Evolutionary conservation across 2,329 filamentous ascomycete species (phyloP), one percentile per base, ranked within the genome.

Genomic region (Neonectria ditissima): DNA sequence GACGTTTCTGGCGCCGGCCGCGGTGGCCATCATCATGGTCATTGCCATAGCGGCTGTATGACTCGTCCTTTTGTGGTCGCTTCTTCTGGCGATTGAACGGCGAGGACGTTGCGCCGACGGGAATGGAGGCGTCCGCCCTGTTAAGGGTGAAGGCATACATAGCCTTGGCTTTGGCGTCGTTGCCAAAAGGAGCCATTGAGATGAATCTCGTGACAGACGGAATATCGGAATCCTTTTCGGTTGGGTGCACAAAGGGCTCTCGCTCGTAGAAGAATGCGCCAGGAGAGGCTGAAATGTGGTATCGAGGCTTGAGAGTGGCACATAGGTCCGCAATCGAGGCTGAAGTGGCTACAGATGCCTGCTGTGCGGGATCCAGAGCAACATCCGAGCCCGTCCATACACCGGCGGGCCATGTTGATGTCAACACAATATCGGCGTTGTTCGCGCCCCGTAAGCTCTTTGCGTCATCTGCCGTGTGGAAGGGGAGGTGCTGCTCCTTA

Each of bases 361-460:
- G 77, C 5, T 83, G 82, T 11, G 87, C 85, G 4, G 86, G 82
- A 6, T 83, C 76, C n/a, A 91, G 77, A 3, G 83, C 73, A 2
- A 89, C 84, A 47, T 88, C 89, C 3, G 94, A 94, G 6, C 91
- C 88, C 1, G 81, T 84, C 76, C 86, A 89, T 37, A 98, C 86
- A 1, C 84, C 86, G 11, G 89, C 85, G 4, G 96, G 95, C 96
- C 96, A 99, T 71, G 92, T 85, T 34, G 89, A 88, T 0, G 96
- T 98, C 58, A 99, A 81, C 16, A 99, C 84, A 55, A 99, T 94
- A 75, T 99, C 95, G 45, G 92, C 89, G 32, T 84, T 87, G 72
- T 94, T 91, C 18, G 92, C 92, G 22, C 93, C 92, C 60, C 89
- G 87, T 5, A 97, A 83, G 2, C 88, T 82, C 73, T 90, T 92